phyloP scores from a whole-genome alignment of 768 basidiomycete species.

The Leucosporidium yakuticum region DNA sequence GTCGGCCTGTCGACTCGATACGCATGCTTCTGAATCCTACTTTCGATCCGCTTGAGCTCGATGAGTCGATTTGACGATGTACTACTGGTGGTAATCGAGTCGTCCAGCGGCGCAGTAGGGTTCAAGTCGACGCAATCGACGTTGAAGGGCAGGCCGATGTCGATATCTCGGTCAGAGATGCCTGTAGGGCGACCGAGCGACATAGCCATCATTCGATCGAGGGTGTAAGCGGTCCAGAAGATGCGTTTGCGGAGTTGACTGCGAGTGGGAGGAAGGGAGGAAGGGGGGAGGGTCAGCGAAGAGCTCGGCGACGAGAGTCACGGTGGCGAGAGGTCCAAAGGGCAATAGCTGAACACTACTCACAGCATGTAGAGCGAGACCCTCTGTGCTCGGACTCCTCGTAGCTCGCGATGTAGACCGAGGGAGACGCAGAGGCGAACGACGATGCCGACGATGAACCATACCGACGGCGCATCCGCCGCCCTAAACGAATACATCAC shows the following conservation, averaged over 20 bases:
- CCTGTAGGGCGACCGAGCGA: conserved; percentile 36
- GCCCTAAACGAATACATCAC: conserved; percentile 6
- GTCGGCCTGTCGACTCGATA: conserved; percentile 18
- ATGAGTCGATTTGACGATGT: conserved; percentile 39
- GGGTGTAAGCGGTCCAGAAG: conserved; percentile 38
- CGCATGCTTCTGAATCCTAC: conserved; percentile 30
- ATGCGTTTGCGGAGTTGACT: conserved; percentile 37
- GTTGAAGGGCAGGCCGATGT: conserved; percentile 38
- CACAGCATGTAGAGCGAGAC: conserved; percentile 18
- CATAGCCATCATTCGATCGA: conserved; percentile 38
- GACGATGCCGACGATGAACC: conserved; percentile 39
- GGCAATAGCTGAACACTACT: background rate
- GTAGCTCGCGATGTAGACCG: conserved; percentile 34
- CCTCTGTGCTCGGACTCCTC: background rate
- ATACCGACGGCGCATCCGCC: conserved; percentile 15
- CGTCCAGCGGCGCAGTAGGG: conserved; percentile 7
- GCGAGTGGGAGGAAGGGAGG: too few relatives aligned
- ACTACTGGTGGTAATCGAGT: conserved; percentile 26
- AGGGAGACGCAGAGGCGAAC: conserved; percentile 38
- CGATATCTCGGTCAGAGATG: conserved; percentile 39
- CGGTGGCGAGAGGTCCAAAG: background rate
- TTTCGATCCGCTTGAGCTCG: conserved; percentile 37
- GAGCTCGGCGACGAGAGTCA: conserved; percentile 17
- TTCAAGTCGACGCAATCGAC: conserved; percentile 35
- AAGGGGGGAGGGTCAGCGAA: conserved; percentile 14